Evolutionary conservation across 2,329 filamentous ascomycete genomes (phyloP).

Genomic region (Diaporthe aspalathi): DNA sequence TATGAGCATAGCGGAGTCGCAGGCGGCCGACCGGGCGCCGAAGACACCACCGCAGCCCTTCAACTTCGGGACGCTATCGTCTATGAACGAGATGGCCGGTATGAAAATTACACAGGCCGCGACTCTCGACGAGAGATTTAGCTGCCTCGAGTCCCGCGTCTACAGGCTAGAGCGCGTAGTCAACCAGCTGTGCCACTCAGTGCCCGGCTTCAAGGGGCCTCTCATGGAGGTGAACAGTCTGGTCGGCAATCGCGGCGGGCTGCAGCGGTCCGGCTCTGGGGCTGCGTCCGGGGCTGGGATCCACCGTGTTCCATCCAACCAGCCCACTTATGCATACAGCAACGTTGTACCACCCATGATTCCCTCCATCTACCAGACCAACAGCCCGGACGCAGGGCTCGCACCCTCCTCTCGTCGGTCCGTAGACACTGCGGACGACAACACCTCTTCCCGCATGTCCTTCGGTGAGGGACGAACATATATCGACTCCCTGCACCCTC

Average conservation of each 20-base stretch:
- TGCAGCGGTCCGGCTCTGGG: constrained; percentile 30
- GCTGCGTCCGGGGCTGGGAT: constrained; percentile 29
- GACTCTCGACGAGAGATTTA: constrained; percentile 65
- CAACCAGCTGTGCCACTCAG: constrained; percentile 60
- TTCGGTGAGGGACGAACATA: constrained; percentile 60
- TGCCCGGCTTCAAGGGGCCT: constrained; percentile 52
- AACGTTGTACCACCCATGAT: constrained; percentile 46
- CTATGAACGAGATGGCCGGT: constrained; percentile 59
- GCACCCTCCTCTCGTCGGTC: constrained; percentile 48
- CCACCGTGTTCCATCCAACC: constrained; percentile 33
- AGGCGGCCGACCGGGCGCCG: constrained; percentile 48
- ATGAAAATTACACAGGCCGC: constrained; percentile 70
- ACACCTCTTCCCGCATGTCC: constrained; percentile 52
- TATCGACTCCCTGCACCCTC: constrained; percentile 55
- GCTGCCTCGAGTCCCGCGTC: constrained; percentile 63
- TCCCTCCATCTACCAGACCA: constrained; percentile 47
- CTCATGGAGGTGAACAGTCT: constrained; percentile 46
- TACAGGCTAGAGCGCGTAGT: constrained; percentile 65
- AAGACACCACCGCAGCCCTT: constrained; percentile 63
- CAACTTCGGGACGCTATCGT: constrained; percentile 61
- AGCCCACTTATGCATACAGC: constrained; percentile 44
- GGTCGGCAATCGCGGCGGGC: constrained; percentile 42
- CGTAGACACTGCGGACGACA: constrained; percentile 45
- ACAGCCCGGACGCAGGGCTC: constrained; percentile 1
- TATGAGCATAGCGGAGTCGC: constrained; percentile 49